These are phyloP conservation scores for Aspergillus sp. DNA, from an alignment of 2,329 filamentous ascomycete genomes.

Conservation along the genomic window DNA sequence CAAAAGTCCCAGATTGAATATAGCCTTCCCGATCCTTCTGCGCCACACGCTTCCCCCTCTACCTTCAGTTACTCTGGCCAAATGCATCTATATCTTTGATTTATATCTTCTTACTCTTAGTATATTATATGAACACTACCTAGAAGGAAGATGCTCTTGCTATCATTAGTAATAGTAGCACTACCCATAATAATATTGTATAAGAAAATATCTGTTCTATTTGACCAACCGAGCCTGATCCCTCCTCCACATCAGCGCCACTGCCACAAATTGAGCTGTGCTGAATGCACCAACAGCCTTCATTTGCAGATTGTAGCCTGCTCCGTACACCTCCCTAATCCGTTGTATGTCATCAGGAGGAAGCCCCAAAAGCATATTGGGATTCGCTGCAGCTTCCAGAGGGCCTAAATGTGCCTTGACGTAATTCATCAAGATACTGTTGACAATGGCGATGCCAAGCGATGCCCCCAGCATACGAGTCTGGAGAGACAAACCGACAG, in stretches of 20 bases:
- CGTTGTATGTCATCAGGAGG: neutral
- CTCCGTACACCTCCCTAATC: conserved; percentile 17
- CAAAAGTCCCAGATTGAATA: too few species aligned
- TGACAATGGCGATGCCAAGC: conserved; percentile 43
- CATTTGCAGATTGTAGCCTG: conserved; percentile 27
- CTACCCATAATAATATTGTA: neutral
- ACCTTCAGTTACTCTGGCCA: too few species aligned
- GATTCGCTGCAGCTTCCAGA: neutral
- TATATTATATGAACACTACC: too few species aligned
- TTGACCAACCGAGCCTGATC: conserved; percentile 22
- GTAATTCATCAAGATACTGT: conserved; percentile 27
- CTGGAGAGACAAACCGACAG: conserved; percentile 44
- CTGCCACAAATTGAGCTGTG: conserved; percentile 17
- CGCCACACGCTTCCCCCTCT: too few species aligned
- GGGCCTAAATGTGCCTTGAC: conserved; percentile 17
- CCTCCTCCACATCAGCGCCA: conserved; percentile 25
- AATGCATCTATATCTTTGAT: too few species aligned
- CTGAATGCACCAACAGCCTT: conserved; percentile 24
- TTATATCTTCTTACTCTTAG: too few species aligned
- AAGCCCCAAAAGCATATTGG: neutral
- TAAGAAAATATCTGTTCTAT: neutral
- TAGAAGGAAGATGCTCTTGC: too few species aligned
- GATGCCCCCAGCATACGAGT: conserved; percentile 46
- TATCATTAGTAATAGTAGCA: too few species aligned
- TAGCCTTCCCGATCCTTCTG: too few species aligned